A percentile compares a stretch with the other conserved stretches of the same genome.
Conservation (phyloP, 2,329 filamentous ascomycete genomes). For the Didymella pomorum region DNA sequence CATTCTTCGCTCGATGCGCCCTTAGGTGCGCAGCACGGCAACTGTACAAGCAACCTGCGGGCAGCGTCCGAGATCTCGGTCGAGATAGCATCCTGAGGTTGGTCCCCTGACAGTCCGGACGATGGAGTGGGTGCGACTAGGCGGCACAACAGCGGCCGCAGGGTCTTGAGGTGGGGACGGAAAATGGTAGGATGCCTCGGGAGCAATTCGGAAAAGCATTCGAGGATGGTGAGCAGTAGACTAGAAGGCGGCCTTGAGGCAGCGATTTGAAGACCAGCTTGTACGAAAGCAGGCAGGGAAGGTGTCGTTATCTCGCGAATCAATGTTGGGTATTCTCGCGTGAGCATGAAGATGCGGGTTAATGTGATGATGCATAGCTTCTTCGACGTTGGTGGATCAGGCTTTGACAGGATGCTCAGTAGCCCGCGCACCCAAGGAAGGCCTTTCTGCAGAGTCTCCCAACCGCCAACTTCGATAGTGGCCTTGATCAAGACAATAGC, state of each 20-base stretch:
- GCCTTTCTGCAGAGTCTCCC: constrained; percentile 77
- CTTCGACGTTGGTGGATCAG: constrained; percentile 77
- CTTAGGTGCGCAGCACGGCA: constrained; percentile 84
- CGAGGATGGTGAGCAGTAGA: constrained; percentile 73
- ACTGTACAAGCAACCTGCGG: constrained; percentile 70
- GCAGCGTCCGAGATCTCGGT: constrained; percentile 64
- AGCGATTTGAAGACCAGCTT: constrained; percentile 72
- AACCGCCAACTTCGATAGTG: constrained; percentile 81
- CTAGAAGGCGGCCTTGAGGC: constrained; percentile 31
- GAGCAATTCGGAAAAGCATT: constrained; percentile 74
- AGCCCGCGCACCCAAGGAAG: constrained; percentile 81
- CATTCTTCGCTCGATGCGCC: constrained; percentile 80
- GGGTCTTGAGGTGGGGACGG: constrained; percentile 75
- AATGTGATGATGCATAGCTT: constrained; percentile 79
- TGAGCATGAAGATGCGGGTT: constrained; percentile 82
- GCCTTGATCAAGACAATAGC: constrained; percentile 82
- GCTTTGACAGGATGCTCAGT: constrained; percentile 79
- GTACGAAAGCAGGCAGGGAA: constrained; percentile 76
- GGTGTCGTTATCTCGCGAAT: constrained; percentile 89
- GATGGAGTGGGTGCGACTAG: constrained; percentile 72
- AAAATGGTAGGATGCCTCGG: constrained; percentile 85
- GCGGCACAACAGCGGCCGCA: constrained; percentile 66
- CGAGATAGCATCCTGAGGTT: constrained; percentile 52
- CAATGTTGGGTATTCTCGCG: constrained; percentile 82
- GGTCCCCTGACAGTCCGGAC: constrained; percentile 33